phyloP scores from a whole-genome alignment of 805 yeast genomes.

The Pichia sporocuriosa region DNA sequence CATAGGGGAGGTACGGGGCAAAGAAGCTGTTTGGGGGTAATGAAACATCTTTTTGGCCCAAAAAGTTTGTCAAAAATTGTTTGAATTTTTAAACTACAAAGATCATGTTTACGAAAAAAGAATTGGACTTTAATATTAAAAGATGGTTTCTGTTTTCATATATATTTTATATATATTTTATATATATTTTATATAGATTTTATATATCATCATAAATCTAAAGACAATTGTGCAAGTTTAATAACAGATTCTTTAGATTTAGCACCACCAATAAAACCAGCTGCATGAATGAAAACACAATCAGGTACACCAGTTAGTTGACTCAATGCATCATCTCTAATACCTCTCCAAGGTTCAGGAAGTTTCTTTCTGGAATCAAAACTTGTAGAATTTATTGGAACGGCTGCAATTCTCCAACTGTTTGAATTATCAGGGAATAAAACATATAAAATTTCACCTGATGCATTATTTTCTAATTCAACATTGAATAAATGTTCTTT shows the following conservation, averaged over 20 bases:
- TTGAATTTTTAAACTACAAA: too few relatives aligned
- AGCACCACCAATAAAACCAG: conserved; percentile 97
- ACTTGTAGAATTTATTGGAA: conserved; percentile 69
- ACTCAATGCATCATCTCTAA: conserved; percentile 79
- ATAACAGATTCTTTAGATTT: conserved; percentile 71
- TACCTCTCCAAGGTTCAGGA: conserved; percentile 92
- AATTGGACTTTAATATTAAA: too few relatives aligned
- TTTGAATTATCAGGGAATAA: conserved; percentile 64
- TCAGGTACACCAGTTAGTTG: conserved; percentile 74
- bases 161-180: neutral
- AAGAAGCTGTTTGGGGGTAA: too few relatives aligned
- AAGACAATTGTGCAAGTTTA: conserved; percentile 49
- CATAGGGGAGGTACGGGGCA: too few relatives aligned
- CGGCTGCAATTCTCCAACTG: conserved; percentile 86
- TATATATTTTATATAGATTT: too few relatives aligned
- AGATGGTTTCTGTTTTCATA: too few relatives aligned
- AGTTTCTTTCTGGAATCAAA: conserved; percentile 82
- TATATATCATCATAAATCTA: conserved; percentile 8
- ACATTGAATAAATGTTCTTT: conserved; percentile 39
- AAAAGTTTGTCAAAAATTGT: too few relatives aligned
- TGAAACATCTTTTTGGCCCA: too few relatives aligned
- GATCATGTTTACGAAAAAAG: too few relatives aligned
- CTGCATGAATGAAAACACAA: conserved; percentile 89
- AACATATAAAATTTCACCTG: conserved; percentile 60
- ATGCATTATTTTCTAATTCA: neutral